These are phyloP conservation scores for Daphne laureola DNA, from an alignment of 441 rosid species.

Conservation along the genomic window DNA sequence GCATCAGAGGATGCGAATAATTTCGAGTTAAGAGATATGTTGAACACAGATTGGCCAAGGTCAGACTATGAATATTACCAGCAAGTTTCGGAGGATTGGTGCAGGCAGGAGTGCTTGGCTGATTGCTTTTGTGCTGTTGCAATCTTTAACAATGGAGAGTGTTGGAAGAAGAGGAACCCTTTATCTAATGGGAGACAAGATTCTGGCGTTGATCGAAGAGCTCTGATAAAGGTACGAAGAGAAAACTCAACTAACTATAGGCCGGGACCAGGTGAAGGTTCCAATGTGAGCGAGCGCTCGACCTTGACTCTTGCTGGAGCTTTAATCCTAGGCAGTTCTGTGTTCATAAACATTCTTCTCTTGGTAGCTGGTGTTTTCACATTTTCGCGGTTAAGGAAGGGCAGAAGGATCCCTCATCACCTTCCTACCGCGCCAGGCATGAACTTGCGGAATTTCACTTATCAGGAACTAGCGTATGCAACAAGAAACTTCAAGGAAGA, in stretches of 20 bases:
- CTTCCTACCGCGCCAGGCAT: neutral
- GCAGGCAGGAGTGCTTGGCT: slow-evolving; percentile 16
- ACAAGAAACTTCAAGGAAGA: slow-evolving; percentile 32
- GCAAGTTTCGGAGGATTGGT: slow-evolving; percentile 13
- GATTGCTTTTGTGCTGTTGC: slow-evolving; percentile 24
- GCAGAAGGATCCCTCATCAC: neutral
- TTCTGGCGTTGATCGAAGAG: slow-evolving; percentile 14
- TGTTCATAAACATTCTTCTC: slow-evolving; percentile 12
- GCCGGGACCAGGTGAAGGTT: neutral
- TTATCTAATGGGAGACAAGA: slow-evolving; percentile 18
- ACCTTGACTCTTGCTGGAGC: slow-evolving; percentile 7
- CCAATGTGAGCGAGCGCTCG: slow-evolving; percentile 6
- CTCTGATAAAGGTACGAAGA: slow-evolving; percentile 21
- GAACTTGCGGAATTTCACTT: slow-evolving; percentile 24
- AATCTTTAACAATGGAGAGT: slow-evolving; percentile 7
- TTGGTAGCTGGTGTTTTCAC: neutral
- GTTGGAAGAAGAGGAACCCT: slow-evolving; percentile 32
- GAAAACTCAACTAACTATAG: slow-evolving; percentile 2
- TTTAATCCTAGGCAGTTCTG: slow-evolving; percentile 14
- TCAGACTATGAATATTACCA: slow-evolving; percentile 16
- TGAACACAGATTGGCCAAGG: slow-evolving; percentile 17
- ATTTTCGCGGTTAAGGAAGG: slow-evolving; percentile 6
- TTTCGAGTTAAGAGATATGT: slow-evolving; percentile 14
- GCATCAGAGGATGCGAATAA: slow-evolving; percentile 11
- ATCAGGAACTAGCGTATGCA: slow-evolving; percentile 24